Base-by-base conservation (phyloP, 2,329 filamentous ascomycete genomes). In the Microcera coccophila region DNA sequence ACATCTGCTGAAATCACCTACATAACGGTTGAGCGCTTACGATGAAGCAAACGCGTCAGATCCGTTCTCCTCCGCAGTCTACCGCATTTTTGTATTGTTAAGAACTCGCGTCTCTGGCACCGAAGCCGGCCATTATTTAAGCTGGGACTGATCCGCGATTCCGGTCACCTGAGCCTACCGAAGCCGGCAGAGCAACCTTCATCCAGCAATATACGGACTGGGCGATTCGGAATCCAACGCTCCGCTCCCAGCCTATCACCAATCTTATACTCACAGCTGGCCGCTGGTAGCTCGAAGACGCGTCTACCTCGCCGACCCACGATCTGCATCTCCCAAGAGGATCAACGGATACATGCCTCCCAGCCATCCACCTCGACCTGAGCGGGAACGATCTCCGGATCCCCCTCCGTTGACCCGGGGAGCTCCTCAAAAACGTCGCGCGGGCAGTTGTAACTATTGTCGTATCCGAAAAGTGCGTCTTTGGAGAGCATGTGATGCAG, bases 371-470 rank as follows among this genome's bases (percentile, higher is more conserved):
- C 59, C 68, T 10, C 67, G 66, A n/a, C 64, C 67, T 35, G 62
- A 62, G 12, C 54, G 15, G 15, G 8, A 32, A 17, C 12, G 7
- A 32, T n/a, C 29, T 14, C 29, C 29, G 15, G 63, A 55, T 16
- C 61, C 59, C 20, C 61, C 67, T 34, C 50, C 26, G 61, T 66
- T 73, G 60, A 65, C 68, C 10, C 75, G 77, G 54, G 72, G 75
- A 16, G 77, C 78, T 3, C 78, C 78, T 2, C 66, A 77, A 17
- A 77, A 81, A 58, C 67, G 78, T 21, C 81, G 77, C 2, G 79
- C 76, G 1, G 81, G 81, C 50, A 77, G 77, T 4, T 81, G 78
- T 57, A 70, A 74, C 41, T 81, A 81, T 49, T 81, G 78, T 57
- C 65, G 77, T n/a, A 78, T 79, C 60, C 68, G 78, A 58, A 81